Evolutionary conservation across 2,329 filamentous ascomycete species (phyloP).

Genomic region (Cladosporium sp.): DNA sequence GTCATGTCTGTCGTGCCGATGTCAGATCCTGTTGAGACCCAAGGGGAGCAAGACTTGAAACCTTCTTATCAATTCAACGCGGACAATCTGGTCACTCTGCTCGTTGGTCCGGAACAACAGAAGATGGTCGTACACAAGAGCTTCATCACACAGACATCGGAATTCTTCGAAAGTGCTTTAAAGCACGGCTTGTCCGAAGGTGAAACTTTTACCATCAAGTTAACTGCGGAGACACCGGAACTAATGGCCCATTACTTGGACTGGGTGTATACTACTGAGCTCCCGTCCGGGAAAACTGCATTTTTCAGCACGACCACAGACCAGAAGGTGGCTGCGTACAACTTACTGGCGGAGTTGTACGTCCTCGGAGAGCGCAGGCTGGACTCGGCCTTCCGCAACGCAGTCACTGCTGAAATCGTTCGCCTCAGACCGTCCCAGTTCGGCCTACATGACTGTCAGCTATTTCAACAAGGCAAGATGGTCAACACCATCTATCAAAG

Average conservation of each 20-base stretch:
- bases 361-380: slow-evolving; percentile 19
- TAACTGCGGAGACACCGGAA: slow-evolving; percentile 9
- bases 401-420: neutral
- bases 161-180: slow-evolving; percentile 16
- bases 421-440: neutral
- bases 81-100: neutral
- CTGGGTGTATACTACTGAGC: slow-evolving; percentile 17
- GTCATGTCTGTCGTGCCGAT: too few species aligned
- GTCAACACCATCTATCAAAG: neutral
- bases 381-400: slow-evolving; percentile 20
- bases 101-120: neutral
- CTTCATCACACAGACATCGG: neutral
- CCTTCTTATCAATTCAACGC: neutral
- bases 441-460: too few species aligned
- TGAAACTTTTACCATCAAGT: slow-evolving; percentile 11
- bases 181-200: slow-evolving; percentile 16
- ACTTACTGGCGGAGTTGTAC: slow-evolving; percentile 7
- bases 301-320: neutral
- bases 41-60: neutral
- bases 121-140: neutral
- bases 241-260: slow-evolving; percentile 17
- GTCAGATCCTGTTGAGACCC: neutral
- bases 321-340: neutral
- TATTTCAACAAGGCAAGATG: neutral
- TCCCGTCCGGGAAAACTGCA: neutral